phyloP scores from a whole-genome alignment of 2,329 filamentous ascomycete genomes.

The Thelonectria blattea region DNA sequence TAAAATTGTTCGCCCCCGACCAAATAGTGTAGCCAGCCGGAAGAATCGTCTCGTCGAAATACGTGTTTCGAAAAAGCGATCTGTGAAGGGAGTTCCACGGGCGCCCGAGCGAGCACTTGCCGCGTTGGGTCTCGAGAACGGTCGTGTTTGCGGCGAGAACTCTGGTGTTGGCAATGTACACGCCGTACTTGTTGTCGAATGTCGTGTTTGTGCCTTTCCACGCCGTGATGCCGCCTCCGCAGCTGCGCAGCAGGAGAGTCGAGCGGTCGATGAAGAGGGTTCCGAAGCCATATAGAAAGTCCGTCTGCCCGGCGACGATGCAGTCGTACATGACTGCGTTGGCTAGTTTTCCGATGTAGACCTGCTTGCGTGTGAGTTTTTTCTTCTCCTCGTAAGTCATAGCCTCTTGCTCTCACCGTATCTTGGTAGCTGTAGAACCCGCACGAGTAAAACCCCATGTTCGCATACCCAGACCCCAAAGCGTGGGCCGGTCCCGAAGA shows the following conservation, averaged over 20 bases:
- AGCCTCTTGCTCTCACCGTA: slow-evolving; percentile 50
- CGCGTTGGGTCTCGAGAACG: slow-evolving; percentile 40
- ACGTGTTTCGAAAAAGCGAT: slow-evolving; percentile 60
- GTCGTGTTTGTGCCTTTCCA: slow-evolving; percentile 71
- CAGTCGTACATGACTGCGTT: slow-evolving; percentile 67
- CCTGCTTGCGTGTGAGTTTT: slow-evolving; percentile 36
- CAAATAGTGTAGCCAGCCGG: slow-evolving; percentile 55
- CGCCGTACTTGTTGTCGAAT: slow-evolving; percentile 68
- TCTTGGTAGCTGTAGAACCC: slow-evolving; percentile 73
- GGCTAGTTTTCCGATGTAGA: slow-evolving; percentile 71
- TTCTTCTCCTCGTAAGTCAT: not conserved
- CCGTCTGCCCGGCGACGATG: slow-evolving; percentile 67
- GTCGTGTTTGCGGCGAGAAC: slow-evolving; percentile 60
- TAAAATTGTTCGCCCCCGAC: slow-evolving; percentile 29
- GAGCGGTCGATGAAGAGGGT: slow-evolving; percentile 65
- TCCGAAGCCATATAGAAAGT: slow-evolving; percentile 72
- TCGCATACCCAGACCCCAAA: slow-evolving; percentile 65
- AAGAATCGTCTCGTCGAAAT: slow-evolving; percentile 59
- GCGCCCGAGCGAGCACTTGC: slow-evolving; percentile 61
- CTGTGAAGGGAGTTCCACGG: slow-evolving; percentile 66
- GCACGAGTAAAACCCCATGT: slow-evolving; percentile 70
- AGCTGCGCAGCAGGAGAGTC: slow-evolving; percentile 59
- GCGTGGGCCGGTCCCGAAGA: slow-evolving; percentile 64
- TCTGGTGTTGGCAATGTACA: slow-evolving; percentile 63
- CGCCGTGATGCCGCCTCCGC: slow-evolving; percentile 70